These are phyloP conservation scores for Alternaria ventricosa DNA, from an alignment of 2,329 filamentous ascomycete genomes.

Conservation along the genomic window DNA sequence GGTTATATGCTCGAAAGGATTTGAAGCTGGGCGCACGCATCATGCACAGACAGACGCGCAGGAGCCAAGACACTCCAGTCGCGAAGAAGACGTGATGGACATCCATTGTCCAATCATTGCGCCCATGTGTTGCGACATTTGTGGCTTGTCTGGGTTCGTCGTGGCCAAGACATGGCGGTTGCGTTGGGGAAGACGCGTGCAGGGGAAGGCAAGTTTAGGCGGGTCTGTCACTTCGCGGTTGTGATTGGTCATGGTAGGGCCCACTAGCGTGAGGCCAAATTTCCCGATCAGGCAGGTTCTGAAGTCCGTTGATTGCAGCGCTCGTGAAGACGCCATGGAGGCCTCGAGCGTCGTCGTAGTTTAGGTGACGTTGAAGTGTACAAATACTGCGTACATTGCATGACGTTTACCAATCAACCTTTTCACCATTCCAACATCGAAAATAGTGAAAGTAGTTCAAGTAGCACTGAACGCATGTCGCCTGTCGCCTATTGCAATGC, in stretches of 20 bases:
- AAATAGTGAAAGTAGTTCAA: not conserved
- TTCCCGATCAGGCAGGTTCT: not conserved
- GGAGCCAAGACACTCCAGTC: not conserved
- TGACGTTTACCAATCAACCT: not conserved
- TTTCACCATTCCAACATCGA: not conserved
- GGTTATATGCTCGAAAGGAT: not conserved
- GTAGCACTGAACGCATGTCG: not conserved
- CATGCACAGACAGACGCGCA: not conserved
- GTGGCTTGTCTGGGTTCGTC: not conserved
- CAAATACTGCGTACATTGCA: accelerated
- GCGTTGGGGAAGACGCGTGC: not conserved
- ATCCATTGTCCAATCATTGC: constrained; percentile 6
- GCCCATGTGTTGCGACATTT: constrained; percentile 7
- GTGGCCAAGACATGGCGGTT: constrained; percentile 2
- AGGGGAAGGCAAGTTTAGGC: not conserved
- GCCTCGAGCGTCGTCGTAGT: not conserved
- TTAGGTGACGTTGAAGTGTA: not conserved
- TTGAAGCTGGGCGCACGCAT: not conserved
- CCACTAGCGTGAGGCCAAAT: accelerated
- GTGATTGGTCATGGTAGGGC: not conserved
- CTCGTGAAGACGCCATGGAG: not conserved
- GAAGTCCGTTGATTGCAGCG: not conserved
- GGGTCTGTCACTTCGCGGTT: not conserved
- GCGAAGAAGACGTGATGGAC: not conserved
- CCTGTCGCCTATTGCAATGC: not conserved